Percentiles rank a stretch among this genome's conserved stretches.
These are phyloP conservation scores for Schizosaccharomyces osmophilus DNA, from an alignment of 805 yeast species.

Conservation along the genomic window DNA sequence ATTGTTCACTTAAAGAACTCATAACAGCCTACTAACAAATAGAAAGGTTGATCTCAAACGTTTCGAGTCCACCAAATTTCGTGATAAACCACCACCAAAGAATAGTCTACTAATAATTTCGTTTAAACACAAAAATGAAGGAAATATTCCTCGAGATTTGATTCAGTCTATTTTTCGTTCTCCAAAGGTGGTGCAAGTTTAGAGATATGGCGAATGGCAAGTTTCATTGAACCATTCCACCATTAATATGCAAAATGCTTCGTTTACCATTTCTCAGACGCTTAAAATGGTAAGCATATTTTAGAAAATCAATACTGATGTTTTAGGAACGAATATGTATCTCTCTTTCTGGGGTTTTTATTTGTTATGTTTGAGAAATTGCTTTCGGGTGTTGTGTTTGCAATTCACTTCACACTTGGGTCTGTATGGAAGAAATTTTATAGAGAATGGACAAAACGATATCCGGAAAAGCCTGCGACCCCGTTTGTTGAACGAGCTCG, in stretches of 20 bases:
- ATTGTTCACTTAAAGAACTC: slow-evolving; percentile 24
- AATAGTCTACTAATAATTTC: not conserved
- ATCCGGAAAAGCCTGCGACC: not conserved
- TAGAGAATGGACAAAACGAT: too few relatives aligned
- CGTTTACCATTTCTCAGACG: not conserved
- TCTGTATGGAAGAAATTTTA: too few relatives aligned
- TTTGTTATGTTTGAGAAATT: not conserved
- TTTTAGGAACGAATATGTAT: not conserved
- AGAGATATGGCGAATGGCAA: not conserved
- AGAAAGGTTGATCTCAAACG: too few relatives aligned
- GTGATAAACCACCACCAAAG: not conserved
- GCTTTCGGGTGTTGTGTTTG: not conserved
- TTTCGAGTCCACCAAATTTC: not conserved
- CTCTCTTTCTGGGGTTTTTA: not conserved
- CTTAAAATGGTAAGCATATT: not conserved
- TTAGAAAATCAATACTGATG: not conserved
- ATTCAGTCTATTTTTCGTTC: not conserved
- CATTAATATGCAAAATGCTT: not conserved
- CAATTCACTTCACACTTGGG: not conserved
- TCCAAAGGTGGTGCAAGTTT: not conserved
- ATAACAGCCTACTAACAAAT: not conserved
- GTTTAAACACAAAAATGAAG: too few relatives aligned
- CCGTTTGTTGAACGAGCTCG: not conserved
- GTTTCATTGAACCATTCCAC: not conserved
- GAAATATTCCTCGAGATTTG: too few relatives aligned